Percentiles rank a stretch among this genome's conserved stretches.
Evolutionary conservation across 495 filamentous ascomycete genomes (phyloP).

Genomic region (Aspergillus funiculosus): DNA sequence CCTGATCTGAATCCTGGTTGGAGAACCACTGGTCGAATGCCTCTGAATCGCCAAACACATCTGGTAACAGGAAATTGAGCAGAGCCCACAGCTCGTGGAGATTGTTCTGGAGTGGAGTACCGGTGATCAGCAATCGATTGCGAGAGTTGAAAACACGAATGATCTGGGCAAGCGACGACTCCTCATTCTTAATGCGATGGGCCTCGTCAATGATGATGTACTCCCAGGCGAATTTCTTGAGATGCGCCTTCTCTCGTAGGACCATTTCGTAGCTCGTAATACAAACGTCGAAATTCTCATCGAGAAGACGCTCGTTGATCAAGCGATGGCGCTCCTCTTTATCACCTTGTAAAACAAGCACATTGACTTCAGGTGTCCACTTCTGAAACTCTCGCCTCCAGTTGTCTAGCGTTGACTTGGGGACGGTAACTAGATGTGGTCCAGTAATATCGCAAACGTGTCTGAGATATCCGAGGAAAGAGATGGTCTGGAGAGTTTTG

Average conservation of each 20-base stretch:
- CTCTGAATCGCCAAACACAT: slow-evolving; percentile 94
- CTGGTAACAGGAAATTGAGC: slow-evolving; percentile 92
- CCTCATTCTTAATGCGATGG: slow-evolving; percentile 99
- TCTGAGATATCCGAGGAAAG: slow-evolving; percentile 91
- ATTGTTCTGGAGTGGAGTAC: slow-evolving; percentile 97
- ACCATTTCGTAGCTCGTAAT: slow-evolving; percentile 98
- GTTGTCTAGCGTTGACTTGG: slow-evolving; percentile 97
- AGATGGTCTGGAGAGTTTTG: slow-evolving; percentile 85
- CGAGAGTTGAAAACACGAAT: slow-evolving; percentile 96
- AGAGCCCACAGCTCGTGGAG: slow-evolving; percentile 99
- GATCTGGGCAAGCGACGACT: slow-evolving; percentile 93
- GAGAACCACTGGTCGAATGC: slow-evolving; percentile 99
- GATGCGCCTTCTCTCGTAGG: slow-evolving; percentile 84
- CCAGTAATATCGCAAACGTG: slow-evolving; percentile 82
- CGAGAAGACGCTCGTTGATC: slow-evolving; percentile 83
- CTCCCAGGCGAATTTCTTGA: slow-evolving; percentile 99
- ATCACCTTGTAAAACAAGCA: slow-evolving; percentile 88
- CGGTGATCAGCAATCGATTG: slow-evolving; percentile 92
- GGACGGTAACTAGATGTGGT: slow-evolving; percentile 90
- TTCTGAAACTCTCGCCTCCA: slow-evolving; percentile 91
- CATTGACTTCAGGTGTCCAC: slow-evolving; percentile 95
- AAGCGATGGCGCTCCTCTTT: slow-evolving; percentile 88
- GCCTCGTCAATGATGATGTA: slow-evolving; percentile 99
- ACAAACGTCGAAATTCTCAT: slow-evolving; percentile 90
- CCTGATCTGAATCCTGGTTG: slow-evolving; percentile 79